Base-by-base conservation (phyloP, 2,329 filamentous ascomycete genomes). In the Fusarium sororula region DNA sequence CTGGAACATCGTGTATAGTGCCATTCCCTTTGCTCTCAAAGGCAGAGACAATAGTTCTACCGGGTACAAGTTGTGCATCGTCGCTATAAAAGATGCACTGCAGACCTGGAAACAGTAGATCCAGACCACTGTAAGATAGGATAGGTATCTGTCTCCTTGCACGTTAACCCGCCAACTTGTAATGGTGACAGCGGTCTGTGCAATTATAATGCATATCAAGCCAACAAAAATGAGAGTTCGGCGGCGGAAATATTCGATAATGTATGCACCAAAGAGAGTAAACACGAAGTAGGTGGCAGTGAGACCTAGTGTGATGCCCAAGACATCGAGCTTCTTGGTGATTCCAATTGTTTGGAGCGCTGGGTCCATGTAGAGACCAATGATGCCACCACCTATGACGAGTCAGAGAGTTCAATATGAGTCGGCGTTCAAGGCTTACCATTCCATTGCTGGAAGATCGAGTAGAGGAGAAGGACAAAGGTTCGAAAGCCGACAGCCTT, bases 221-320 rank as follows among this genome's bases (percentile, higher is more conserved):
- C 75, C 75, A 6, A 61, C 58, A 20, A 76, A 77, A 10, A 77
- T 75, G 2, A 77, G 56, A 3, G 74, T 75, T 15, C 74, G 66
- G 26, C 75, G 68, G 7, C 74, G 63, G 32, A 75, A 72, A 13
- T 61, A 61, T 28, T 77, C 75, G 18, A 77, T 63, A 6, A 77
- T 67, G 24, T 64, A 77, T 3, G 75, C 63, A 32, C 74, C 75
- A 10, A 77, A 56, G 2, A 77, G 62, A 7, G 75, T 77, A 24
- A 77, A 77, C n/a, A 77, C 74, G 38, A 77, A 77, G 37, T 77
- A 77, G 0, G 67, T 58, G 17, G 70, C 75, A 1, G 74, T 76
- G 1, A 70, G 51, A 4, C 74, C 75, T 6, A 77, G 39, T 14
- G 62, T 77, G 32, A 77, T 77, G 4, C 75, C 75, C 13, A 77